Base-by-base conservation (phyloP, 257 asterid genomes). In the Schizonepeta tenuifolia region DNA sequence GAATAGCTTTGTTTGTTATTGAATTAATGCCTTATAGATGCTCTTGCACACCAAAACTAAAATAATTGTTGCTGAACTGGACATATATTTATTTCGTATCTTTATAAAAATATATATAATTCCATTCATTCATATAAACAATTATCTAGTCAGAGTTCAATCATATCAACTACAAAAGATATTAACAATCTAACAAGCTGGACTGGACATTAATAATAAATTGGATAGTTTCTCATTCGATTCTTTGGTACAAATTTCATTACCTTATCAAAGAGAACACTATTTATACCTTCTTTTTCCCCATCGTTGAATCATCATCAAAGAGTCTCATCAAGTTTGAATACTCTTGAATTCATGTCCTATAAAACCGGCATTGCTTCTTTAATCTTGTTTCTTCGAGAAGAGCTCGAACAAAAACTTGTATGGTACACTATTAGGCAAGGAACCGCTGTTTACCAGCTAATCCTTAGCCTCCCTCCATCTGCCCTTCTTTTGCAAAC, bases 251-350 rank as follows among this genome's bases (percentile, higher is more conserved):
- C 35, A 47, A 71, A 8, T 21, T 71, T 60, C 60, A 7, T 47
- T 21, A 50, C 31, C 62, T 60, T 47, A 44, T 20, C 7, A 14
- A 71, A 20, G 4, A 60, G n/a, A 18, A 49, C 17, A 28, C n/a
- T 14, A 18, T 60, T 62, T 46, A 15, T 11, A 49, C 53, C 17
- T 21, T 31, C 41, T 0, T 9, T 31, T 15, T 9, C 28, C 62
- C 13, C 2, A 21, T 13, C n/a, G 50, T 47, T 53, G 35, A 38
- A 63, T 11, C 28, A 73, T 14, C 77, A 73, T 14, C 21, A 57
- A 57, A 24, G 21, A 26, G 18, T 26, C 6, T 12, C 22, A 57
- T 57, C 43, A 12, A 28, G 64, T 28, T 7, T 57, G 22, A 13
- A 26, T 7, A 41, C 22, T 20, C 20, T 28, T 9, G 40, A 12